Evolutionary conservation across 2,329 filamentous ascomycete species (phyloP).

Genomic region (Fusarium siculi): DNA sequence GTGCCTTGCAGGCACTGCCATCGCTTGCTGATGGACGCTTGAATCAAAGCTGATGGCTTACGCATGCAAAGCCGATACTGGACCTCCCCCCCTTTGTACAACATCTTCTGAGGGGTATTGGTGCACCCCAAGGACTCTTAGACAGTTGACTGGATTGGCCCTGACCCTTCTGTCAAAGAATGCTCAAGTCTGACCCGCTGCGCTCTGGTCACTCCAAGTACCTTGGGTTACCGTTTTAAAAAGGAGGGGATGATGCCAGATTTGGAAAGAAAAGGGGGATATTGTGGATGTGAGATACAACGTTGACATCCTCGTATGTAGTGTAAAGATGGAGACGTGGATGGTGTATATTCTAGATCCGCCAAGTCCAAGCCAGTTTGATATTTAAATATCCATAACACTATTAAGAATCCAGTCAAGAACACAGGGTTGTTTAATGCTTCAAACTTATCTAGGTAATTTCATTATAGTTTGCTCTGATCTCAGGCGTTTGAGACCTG

Average conservation of each 20-base stretch:
- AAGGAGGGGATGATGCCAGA: neutral
- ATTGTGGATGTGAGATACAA: neutral
- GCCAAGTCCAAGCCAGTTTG: neutral
- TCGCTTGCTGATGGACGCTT: too few relatives aligned
- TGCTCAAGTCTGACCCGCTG: slow-evolving; percentile 14
- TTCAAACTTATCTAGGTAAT: too few relatives aligned
- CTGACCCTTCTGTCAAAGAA: neutral
- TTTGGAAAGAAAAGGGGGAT: neutral
- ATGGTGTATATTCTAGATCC: neutral
- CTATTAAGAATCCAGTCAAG: too few relatives aligned
- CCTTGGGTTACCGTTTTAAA: neutral
- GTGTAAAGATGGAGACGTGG: neutral
- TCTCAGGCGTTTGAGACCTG: neutral
- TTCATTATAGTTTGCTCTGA: neutral
- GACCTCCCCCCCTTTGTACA: neutral
- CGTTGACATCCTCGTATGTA: neutral
- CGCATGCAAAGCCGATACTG: neutral
- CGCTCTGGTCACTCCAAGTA: slow-evolving; percentile 5
- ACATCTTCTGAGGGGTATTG: neutral
- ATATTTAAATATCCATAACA: neutral
- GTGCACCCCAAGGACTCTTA: neutral
- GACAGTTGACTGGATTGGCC: neutral
- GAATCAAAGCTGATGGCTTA: neutral
- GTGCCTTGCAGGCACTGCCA: neutral
- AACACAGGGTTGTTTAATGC: neutral